phyloP scores from a whole-genome alignment of 2,329 filamentous ascomycete species.

The Ophiostoma montium region DNA sequence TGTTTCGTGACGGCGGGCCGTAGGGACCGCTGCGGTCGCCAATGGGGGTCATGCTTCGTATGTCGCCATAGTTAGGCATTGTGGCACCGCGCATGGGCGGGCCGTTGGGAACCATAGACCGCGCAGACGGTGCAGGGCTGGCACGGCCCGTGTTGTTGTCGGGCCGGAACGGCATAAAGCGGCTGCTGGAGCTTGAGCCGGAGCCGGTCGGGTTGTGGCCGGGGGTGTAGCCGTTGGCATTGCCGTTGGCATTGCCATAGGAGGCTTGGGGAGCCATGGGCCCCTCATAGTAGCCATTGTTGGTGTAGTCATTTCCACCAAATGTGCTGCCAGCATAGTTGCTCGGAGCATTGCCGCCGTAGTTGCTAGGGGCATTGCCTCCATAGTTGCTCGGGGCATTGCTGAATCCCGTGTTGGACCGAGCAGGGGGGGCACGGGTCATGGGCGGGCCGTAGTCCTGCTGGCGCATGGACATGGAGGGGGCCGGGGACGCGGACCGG shows the following conservation, averaged over 20 bases:
- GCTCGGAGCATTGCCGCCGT: constrained; percentile 11
- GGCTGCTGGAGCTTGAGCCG: constrained; percentile 7
- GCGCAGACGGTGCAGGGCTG: constrained; percentile 20
- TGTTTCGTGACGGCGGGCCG: constrained; percentile 19
- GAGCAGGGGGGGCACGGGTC: constrained; percentile 14
- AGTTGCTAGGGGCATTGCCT: background rate
- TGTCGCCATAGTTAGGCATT: constrained; percentile 10
- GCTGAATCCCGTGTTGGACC: constrained; percentile 17
- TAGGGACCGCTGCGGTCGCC: constrained; percentile 10
- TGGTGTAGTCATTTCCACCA: constrained; percentile 12
- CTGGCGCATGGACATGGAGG: constrained; percentile 10
- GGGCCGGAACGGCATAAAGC: constrained; percentile 2
- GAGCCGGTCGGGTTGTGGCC: constrained; percentile 5
- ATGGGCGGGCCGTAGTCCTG: constrained; percentile 13
- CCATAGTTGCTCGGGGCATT: constrained; percentile 14
- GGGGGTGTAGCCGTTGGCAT: background rate
- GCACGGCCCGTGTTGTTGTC: constrained; percentile 13
- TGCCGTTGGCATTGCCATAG: background rate
- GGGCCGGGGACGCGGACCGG: constrained; percentile 17
- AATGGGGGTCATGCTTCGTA: background rate
- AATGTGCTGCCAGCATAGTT: constrained; percentile 11
- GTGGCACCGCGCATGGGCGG: constrained; percentile 19
- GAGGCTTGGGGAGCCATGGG: background rate
- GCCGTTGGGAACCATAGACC: constrained; percentile 10
- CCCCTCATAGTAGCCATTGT: background rate